A percentile compares a stretch with the other conserved stretches of the same genome.
phyloP scores from a whole-genome alignment of 495 filamentous ascomycete genomes.

The Trichoderma asperelloides region DNA sequence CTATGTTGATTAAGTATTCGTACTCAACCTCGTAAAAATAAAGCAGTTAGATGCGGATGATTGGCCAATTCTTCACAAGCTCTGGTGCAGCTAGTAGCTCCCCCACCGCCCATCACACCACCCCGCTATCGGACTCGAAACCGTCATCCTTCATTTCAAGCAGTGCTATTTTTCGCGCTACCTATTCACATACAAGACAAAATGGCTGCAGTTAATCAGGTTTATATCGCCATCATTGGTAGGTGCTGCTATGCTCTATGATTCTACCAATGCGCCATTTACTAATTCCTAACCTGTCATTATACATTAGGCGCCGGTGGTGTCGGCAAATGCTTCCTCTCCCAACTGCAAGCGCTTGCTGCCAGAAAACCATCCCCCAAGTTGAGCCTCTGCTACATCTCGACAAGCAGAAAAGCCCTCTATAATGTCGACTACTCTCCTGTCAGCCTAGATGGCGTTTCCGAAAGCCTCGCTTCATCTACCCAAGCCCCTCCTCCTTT shows the following conservation, averaged over 20 bases:
- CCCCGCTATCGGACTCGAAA: slow-evolving; percentile 3
- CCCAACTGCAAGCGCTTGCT: slow-evolving; percentile 58
- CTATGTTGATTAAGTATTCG: no score
- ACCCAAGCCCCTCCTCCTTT: slow-evolving; percentile 50
- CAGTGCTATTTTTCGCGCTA: neutral
- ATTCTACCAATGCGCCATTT: slow-evolving; percentile 5
- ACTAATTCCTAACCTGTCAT: slow-evolving; percentile 12
- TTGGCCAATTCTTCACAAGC: no score
- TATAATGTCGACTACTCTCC: slow-evolving; percentile 51
- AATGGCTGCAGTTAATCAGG: slow-evolving; percentile 28
- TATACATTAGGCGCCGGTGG: slow-evolving; percentile 67
- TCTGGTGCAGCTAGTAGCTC: neutral
- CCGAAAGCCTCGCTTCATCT: slow-evolving; percentile 46
- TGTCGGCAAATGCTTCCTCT: slow-evolving; percentile 84
- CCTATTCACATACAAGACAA: neutral
- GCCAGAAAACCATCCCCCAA: slow-evolving; percentile 43
- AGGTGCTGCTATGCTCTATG: slow-evolving; percentile 10
- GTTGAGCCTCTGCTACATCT: slow-evolving; percentile 68
- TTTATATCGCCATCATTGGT: slow-evolving; percentile 39
- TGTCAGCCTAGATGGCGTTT: slow-evolving; percentile 45
- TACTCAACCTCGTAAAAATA: no score
- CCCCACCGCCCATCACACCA: slow-evolving; percentile 3
- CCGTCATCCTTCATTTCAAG: neutral
- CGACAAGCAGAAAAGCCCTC: slow-evolving; percentile 69
- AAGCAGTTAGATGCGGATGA: no score